Percentiles rank a stretch among this genome's conserved stretches.
phyloP scores from a whole-genome alignment of 441 rosid genomes.

The Brassica balearica region DNA sequence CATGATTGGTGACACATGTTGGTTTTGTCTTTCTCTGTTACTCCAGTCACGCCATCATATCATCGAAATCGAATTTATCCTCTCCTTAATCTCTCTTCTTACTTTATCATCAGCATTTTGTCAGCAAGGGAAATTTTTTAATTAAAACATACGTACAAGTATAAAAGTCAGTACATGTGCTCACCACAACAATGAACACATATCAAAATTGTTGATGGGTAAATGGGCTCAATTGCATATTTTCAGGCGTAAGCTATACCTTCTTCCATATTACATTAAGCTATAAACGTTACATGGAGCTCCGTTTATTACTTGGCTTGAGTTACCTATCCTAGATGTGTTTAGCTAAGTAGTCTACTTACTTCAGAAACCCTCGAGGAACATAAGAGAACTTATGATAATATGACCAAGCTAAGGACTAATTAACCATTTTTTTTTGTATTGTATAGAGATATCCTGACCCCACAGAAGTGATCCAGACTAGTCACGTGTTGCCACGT shows the following conservation, averaged over 20 bases:
- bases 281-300: not conserved
- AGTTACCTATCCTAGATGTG: not conserved
- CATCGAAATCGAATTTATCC: conserved; percentile 27
- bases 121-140: not conserved
- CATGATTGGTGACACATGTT: conserved; percentile 40
- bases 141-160: not conserved
- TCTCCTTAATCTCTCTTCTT: not conserved
- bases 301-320: not conserved
- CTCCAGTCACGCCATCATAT: conserved; percentile 37
- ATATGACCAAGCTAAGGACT: not conserved
- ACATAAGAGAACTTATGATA: too few species aligned
- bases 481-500: too few species aligned
- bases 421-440: too few species aligned
- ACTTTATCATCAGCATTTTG: not conserved
- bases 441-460: too few species aligned
- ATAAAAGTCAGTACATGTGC: conserved; percentile 2
- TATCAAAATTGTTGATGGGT: not conserved
- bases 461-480: too few species aligned
- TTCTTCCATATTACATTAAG: not conserved
- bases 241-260: conserved; percentile 11
- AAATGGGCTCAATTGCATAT: conserved; percentile 19
- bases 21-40: conserved; percentile 35
- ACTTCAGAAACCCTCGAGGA: too few species aligned
- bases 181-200: not conserved
- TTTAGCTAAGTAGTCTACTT: too few species aligned